Evolutionary conservation across 306 rosid genomes (phyloP).

Genomic region (Clitoria ternatea): DNA sequence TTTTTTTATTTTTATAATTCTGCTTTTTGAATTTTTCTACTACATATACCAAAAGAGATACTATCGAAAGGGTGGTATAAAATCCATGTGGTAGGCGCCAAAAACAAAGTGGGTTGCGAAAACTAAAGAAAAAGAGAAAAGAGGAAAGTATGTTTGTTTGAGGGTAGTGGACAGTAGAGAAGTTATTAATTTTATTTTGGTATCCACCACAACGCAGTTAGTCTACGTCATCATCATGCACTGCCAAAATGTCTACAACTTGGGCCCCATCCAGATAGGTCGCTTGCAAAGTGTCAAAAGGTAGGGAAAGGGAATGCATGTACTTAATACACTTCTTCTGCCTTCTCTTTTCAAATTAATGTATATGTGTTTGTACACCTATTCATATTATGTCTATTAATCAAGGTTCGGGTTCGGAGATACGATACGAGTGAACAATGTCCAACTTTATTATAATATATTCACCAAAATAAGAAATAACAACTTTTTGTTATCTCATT

Average conservation of each 20-base stretch:
- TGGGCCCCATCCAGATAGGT: conserved; percentile 51
- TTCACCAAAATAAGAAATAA: too few relatives aligned
- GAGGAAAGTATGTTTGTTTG: conserved; percentile 19
- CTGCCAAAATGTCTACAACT: conserved; percentile 30
- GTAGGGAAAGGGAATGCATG: conserved; percentile 25
- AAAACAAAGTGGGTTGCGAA: conserved; percentile 30
- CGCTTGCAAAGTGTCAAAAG: conserved; percentile 48
- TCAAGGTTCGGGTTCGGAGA: too few relatives aligned
- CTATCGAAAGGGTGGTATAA: neutral
- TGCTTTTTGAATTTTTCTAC: too few relatives aligned
- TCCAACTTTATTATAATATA: too few relatives aligned
- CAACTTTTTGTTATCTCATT: too few relatives aligned
- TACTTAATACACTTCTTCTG: too few relatives aligned
- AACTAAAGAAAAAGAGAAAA: neutral
- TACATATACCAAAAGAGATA: too few relatives aligned
- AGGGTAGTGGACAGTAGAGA: conserved; percentile 3
- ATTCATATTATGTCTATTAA: too few relatives aligned
- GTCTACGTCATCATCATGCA: conserved; percentile 46
- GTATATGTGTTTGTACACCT: too few relatives aligned
- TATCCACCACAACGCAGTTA: neutral
- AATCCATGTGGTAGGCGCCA: conserved; percentile 29
- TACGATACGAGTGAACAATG: too few relatives aligned
- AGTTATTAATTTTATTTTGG: neutral
- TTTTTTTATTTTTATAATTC: too few relatives aligned
- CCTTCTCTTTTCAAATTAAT: too few relatives aligned